phyloP scores from a whole-genome alignment of 2,329 filamentous ascomycete genomes.

The Cercospora nicotianae region DNA sequence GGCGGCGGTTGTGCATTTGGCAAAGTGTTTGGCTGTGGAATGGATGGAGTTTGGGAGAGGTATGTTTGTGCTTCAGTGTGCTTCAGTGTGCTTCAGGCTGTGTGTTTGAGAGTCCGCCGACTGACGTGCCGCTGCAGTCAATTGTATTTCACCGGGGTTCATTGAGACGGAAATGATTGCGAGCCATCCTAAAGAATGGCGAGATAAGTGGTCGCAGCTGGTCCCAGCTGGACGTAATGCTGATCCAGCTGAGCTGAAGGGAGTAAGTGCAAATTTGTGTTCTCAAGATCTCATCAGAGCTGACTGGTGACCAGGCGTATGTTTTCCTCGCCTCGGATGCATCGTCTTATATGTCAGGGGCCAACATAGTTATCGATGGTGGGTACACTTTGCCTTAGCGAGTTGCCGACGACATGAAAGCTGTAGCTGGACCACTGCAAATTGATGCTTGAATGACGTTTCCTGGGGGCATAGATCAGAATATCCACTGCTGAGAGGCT shows the following conservation, averaged over 20 bases:
- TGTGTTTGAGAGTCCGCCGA: too few relatives aligned
- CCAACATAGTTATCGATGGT: constrained; percentile 51
- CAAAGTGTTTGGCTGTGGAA: constrained; percentile 67
- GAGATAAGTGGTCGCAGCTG: constrained; percentile 43
- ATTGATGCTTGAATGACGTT: not conserved
- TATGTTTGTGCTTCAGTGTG: constrained; percentile 26
- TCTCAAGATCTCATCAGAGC: not conserved
- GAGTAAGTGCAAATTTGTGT: constrained; percentile 14
- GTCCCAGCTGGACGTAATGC: constrained; percentile 44
- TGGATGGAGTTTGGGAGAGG: constrained; percentile 60
- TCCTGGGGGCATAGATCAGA: not conserved
- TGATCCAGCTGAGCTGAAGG: constrained; percentile 43
- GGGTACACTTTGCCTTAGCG: constrained; percentile 45
- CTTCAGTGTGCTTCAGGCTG: too few relatives aligned
- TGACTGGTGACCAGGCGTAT: constrained; percentile 40
- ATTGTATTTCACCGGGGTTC: constrained; percentile 45
- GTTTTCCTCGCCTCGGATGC: constrained; percentile 53
- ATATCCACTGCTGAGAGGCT: not conserved
- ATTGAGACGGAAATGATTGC: constrained; percentile 44
- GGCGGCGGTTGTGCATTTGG: constrained; percentile 63
- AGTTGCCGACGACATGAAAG: not conserved
- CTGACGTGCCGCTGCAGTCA: constrained; percentile 30
- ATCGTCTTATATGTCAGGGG: constrained; percentile 52
- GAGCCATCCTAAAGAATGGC: constrained; percentile 42
- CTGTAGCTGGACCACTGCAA: not conserved